These are phyloP conservation scores for Zea luxurians DNA, from an alignment of 176 grass and related monocot genomes.

Conservation along the genomic window DNA sequence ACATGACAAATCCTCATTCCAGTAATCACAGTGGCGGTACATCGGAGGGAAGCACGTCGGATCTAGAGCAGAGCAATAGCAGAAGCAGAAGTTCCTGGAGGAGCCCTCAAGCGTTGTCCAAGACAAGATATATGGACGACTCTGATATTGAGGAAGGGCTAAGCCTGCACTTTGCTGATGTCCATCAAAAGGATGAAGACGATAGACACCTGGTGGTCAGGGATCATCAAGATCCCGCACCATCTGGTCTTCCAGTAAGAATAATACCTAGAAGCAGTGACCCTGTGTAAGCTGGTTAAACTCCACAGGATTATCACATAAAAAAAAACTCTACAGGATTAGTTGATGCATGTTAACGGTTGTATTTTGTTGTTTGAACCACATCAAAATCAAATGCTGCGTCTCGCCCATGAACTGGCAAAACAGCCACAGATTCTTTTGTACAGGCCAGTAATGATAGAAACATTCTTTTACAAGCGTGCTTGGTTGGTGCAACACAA, in stretches of 20 bases:
- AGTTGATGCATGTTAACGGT: conserved; percentile 22
- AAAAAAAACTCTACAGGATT: conserved; percentile 8
- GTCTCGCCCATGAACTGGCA: conserved; percentile 30
- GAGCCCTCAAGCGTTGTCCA: conserved; percentile 38
- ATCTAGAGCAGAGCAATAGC: conserved; percentile 31
- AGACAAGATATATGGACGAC: conserved; percentile 67
- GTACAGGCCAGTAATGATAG: conserved; percentile 45
- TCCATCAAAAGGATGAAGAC: conserved; percentile 36
- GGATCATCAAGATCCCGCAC: conserved; percentile 38
- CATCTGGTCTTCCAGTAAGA: conserved; percentile 62
- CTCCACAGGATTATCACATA: neutral
- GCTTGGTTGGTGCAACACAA: neutral
- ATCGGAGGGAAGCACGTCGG: conserved; percentile 41
- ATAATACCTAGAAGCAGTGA: conserved; percentile 98
- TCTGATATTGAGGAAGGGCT: conserved; percentile 62
- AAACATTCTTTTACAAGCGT: conserved; percentile 42
- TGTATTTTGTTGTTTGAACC: conserved; percentile 33
- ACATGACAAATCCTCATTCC: conserved; percentile 24
- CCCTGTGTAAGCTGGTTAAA: conserved; percentile 57
- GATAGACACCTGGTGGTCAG: neutral
- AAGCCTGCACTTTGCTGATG: conserved; percentile 70
- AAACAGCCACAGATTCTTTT: conserved; percentile 50
- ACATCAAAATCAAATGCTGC: conserved; percentile 22
- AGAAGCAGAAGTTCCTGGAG: conserved; percentile 36
- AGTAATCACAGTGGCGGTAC: conserved; percentile 43